Percentiles rank a stretch among this genome's conserved stretches.
These are phyloP conservation scores for Phytophthora sp. DNA, from an alignment of 352 stramenopile genomes.

Conservation along the genomic window DNA sequence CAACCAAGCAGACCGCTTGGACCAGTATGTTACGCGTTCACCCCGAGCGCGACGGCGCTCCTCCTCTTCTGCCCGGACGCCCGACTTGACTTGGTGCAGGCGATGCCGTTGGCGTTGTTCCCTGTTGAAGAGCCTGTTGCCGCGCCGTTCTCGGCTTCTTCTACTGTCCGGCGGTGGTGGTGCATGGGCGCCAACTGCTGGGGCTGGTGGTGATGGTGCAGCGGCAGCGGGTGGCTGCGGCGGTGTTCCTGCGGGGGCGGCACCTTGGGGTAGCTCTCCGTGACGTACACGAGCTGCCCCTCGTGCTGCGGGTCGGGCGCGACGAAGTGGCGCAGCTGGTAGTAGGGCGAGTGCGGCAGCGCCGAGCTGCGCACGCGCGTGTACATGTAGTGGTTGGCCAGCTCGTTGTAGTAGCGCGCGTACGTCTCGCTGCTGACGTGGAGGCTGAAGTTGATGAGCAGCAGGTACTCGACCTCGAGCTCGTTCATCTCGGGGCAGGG, in stretches of 20 bases:
- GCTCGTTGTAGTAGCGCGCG: conserved; percentile 92
- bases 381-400: conserved; percentile 87
- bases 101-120: conserved; percentile 41
- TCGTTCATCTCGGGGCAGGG: conserved; percentile 96
- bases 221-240: conserved; percentile 35
- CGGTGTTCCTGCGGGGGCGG: conserved; percentile 28
- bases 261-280: conserved; percentile 55
- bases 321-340: conserved; percentile 75
- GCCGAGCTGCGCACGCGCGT: conserved; percentile 53
- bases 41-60: conserved; percentile 77
- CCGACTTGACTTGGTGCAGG: conserved; percentile 57
- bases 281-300: conserved; percentile 83
- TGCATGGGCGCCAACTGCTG: conserved; percentile 11
- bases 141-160: conserved; percentile 36
- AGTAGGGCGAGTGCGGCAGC: conserved; percentile 42
- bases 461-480: conserved; percentile 98
- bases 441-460: conserved; percentile 98
- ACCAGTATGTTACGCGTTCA: conserved; percentile 71
- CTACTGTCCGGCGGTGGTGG: conserved; percentile 45
- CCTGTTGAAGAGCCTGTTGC: conserved; percentile 21
- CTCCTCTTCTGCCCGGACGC: conserved; percentile 80
- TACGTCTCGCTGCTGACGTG: conserved; percentile 93
- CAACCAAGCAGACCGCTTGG: conserved; percentile 21
- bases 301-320: conserved; percentile 61
- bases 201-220: conserved; percentile 31